These are phyloP conservation scores for Coniosporium tulheliwenetii DNA, from an alignment of 2,329 filamentous ascomycete genomes.

Conservation along the genomic window DNA sequence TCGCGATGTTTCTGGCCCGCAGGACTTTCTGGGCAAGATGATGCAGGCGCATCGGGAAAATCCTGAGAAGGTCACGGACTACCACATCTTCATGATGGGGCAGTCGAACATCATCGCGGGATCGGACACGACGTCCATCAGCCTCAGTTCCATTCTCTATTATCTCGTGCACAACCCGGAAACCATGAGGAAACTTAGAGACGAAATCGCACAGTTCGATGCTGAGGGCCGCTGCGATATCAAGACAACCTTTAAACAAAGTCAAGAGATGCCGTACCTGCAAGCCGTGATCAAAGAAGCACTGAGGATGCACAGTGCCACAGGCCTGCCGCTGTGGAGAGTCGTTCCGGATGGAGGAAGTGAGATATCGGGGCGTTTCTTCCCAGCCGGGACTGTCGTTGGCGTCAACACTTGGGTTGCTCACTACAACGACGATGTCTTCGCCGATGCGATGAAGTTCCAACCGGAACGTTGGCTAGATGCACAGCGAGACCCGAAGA, in stretches of 20 bases:
- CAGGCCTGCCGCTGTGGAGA: slow-evolving; percentile 1
- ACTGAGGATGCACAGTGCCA: slow-evolving; percentile 1
- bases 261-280: slow-evolving; percentile 2
- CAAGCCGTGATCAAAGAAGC: not conserved
- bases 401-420: slow-evolving; percentile 9
- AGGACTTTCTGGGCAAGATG: not conserved
- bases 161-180: slow-evolving; percentile 13
- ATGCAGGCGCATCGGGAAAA: not conserved
- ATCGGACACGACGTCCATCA: slow-evolving; percentile 19
- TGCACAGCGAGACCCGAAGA: not conserved
- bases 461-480: slow-evolving; percentile 10
- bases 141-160: slow-evolving; percentile 16
- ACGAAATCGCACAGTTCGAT: slow-evolving; percentile 4
- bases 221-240: not conserved
- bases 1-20: no score
- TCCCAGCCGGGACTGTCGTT: slow-evolving; percentile 1
- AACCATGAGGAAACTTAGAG: slow-evolving; percentile 9
- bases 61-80: not conserved
- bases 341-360: not conserved
- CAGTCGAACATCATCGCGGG: slow-evolving; percentile 10
- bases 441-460: slow-evolving; percentile 7
- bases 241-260: slow-evolving; percentile 1
- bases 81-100: not conserved
- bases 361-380: not conserved
- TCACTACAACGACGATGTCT: slow-evolving; percentile 8